Evolutionary conservation across 768 basidiomycete genomes (phyloP).

Genomic region (Amanita pallidorosea): DNA sequence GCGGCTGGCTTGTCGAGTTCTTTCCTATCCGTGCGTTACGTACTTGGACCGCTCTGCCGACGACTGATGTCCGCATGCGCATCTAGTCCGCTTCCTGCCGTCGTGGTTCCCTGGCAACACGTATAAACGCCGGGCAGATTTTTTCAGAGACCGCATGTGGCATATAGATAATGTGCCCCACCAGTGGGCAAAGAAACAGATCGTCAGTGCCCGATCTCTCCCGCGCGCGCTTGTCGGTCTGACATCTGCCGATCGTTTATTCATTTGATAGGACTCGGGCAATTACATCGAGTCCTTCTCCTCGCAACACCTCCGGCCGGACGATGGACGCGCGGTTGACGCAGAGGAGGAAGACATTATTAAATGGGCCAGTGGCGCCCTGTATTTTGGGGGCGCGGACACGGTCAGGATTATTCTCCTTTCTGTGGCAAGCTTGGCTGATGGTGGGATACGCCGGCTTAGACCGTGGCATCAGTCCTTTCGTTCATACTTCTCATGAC

Average conservation of each 20-base stretch:
- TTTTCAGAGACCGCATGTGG: constrained; percentile 10
- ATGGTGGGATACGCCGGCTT: not conserved
- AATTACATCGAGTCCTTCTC: constrained; percentile 1
- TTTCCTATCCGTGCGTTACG: constrained; percentile 24
- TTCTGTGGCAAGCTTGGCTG: not conserved
- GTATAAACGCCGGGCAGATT: constrained; percentile 23
- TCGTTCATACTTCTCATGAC: constrained; percentile 30
- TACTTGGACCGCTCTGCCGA: not conserved
- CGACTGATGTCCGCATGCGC: not conserved
- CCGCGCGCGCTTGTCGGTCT: too few species aligned
- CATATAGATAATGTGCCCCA: constrained; percentile 16
- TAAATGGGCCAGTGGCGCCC: constrained; percentile 17
- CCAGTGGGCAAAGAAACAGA: constrained; percentile 20
- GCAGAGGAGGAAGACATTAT: constrained; percentile 17
- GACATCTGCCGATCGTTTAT: not conserved
- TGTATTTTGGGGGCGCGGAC: constrained; percentile 28
- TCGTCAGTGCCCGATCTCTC: constrained; percentile 12
- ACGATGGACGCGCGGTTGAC: constrained; percentile 13
- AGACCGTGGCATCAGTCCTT: constrained; percentile 24
- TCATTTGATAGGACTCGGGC: not conserved
- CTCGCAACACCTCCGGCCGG: constrained; percentile 7
- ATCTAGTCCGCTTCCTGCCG: constrained; percentile 27
- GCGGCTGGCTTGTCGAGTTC: constrained; percentile 28
- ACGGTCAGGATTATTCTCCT: constrained; percentile 15
- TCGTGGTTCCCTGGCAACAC: constrained; percentile 31